Evolutionary conservation across 129 eudicot species (phyloP).

Genomic region (Chrysanthemum makinoi): DNA sequence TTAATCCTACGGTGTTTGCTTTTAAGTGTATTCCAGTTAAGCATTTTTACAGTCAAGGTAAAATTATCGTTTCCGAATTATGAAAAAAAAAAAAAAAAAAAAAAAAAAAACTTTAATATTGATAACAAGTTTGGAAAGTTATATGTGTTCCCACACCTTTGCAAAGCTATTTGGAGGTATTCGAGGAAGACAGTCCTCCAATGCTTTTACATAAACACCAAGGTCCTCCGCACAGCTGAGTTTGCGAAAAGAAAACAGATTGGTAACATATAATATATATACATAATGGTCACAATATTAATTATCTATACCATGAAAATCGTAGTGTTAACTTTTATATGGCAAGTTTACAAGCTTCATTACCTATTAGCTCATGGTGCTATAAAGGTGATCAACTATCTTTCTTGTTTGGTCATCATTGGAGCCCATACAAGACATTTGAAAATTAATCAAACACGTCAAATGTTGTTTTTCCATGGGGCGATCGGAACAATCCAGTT

Average conservation of each 20-base stretch:
- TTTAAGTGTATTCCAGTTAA: no score
- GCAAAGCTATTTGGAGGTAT: constrained; percentile 86
- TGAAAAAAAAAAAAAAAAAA: background rate
- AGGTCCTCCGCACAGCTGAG: constrained; percentile 69
- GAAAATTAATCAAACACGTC: constrained; percentile 2
- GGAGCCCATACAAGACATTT: constrained; percentile 7
- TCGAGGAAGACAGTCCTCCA: constrained; percentile 61
- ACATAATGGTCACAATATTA: background rate
- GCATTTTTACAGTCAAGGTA: background rate
- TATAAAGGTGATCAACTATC: background rate
- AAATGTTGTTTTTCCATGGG: background rate
- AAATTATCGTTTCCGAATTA: no score
- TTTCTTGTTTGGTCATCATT: constrained; percentile 13
- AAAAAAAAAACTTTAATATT: background rate
- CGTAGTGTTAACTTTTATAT: constrained; percentile 8
- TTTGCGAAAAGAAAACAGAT: constrained; percentile 7
- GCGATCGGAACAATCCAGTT: background rate
- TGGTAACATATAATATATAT: constrained; percentile 10
- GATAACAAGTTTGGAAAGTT: background rate
- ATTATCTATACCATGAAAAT: constrained; percentile 10
- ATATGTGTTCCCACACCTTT: constrained; percentile 44
- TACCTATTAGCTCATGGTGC: background rate
- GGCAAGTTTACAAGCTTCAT: constrained; percentile 6
- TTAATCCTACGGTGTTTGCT: no score
- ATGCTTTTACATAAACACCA: constrained; percentile 68